Conservation (phyloP, 352 stramenopile species). For the Thalassiosira exigua region DNA sequence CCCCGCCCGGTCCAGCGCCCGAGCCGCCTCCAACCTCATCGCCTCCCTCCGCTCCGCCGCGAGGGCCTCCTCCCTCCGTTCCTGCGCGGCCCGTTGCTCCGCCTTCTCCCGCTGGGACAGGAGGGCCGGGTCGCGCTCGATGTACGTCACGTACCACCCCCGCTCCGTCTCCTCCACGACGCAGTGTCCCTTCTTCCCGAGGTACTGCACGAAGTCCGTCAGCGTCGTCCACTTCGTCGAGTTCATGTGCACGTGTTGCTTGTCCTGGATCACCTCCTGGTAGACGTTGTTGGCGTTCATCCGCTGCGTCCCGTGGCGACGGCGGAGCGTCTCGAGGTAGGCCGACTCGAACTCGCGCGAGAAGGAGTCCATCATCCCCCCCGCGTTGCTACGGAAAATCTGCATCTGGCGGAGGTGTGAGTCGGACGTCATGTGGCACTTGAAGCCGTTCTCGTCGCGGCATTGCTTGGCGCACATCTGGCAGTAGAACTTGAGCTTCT, state of each 20-base stretch:
- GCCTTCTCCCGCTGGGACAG: constrained; percentile 88
- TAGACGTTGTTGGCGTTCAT: constrained; percentile 97
- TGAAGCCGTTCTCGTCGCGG: constrained; percentile 99
- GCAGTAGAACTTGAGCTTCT: constrained; percentile 98
- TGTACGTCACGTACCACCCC: constrained; percentile 96
- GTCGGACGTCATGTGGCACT: constrained; percentile 97
- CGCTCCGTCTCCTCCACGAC: constrained; percentile 98
- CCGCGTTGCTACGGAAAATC: constrained; percentile 94
- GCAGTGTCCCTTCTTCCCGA: constrained; percentile 96
- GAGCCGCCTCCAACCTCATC: constrained; percentile 73
- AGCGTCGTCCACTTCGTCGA: constrained; percentile 97
- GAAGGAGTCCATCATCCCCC: constrained; percentile 91
- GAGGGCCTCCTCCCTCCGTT: constrained; percentile 60
- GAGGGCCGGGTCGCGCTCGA: constrained; percentile 91
- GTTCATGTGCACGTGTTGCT: constrained; percentile 99
- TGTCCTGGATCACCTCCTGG: constrained; percentile 99
- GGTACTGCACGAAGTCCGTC: constrained; percentile 97
- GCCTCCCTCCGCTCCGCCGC: constrained; percentile 61
- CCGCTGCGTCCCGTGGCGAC: constrained; percentile 94
- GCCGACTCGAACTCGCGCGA: constrained; percentile 91
- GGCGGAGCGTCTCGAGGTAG: constrained; percentile 94
- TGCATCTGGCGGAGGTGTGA: constrained; percentile 98
- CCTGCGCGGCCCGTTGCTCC: constrained; percentile 66
- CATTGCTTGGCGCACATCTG: constrained; percentile 99
- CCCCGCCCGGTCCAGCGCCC: constrained; percentile 69